These are phyloP conservation scores for Salix caprea DNA, from an alignment of 345 rosid species.

Conservation along the genomic window DNA sequence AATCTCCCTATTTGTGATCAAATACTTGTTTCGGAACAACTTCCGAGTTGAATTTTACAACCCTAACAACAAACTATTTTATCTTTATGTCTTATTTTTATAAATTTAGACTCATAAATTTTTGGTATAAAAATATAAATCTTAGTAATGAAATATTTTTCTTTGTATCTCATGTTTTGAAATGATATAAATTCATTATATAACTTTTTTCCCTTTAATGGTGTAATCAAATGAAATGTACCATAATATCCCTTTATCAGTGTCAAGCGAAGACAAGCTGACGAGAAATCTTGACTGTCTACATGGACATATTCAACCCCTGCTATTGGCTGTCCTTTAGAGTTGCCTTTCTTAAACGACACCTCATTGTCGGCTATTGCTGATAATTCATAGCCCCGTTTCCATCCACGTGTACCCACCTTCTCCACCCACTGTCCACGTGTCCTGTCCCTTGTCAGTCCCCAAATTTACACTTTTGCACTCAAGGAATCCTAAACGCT, in stretches of 20 bases:
- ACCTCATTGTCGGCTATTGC: slow-evolving; percentile 28
- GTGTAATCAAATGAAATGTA: neutral
- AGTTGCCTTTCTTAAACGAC: slow-evolving; percentile 6
- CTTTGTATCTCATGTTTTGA: no score
- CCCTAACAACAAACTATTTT: no score
- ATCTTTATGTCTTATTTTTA: no score
- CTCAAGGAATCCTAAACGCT: neutral
- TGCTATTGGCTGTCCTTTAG: slow-evolving; percentile 24
- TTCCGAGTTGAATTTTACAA: fast-evolving
- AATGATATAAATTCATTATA: no score
- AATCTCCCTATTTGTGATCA: no score
- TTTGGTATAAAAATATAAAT: no score
- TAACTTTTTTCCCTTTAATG: no score
- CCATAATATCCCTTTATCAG: slow-evolving; percentile 9
- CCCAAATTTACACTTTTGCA: slow-evolving; percentile 7
- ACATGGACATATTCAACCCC: slow-evolving; percentile 24
- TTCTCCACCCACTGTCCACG: slow-evolving; percentile 26
- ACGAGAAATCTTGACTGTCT: slow-evolving; percentile 11
- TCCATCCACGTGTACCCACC: slow-evolving; percentile 27
- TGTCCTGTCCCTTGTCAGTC: slow-evolving; percentile 9
- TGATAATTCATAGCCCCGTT: slow-evolving; percentile 1
- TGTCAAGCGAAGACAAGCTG: neutral
- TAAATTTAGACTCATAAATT: no score
- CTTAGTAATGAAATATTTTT: no score
- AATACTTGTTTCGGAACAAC: fast-evolving